Base-by-base conservation (phyloP, 177 flowering plant genomes). In the Telopea speciosissima region DNA sequence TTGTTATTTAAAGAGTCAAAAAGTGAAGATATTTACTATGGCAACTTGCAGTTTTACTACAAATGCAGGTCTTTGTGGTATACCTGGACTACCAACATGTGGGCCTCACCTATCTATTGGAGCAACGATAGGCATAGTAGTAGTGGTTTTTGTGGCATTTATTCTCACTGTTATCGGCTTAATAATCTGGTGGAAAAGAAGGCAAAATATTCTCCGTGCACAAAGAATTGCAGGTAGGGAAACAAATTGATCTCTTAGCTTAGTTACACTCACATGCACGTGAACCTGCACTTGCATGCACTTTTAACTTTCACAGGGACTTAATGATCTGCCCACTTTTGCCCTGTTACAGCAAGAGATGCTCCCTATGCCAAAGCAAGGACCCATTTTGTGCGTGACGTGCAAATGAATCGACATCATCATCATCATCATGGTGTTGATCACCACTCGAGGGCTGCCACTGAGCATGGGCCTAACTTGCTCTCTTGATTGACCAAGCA, bases 291-390 rank as follows among this genome's bases (percentile, higher is more conserved):
- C 61, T 19, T 65, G 28, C 42, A 65, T 36, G 49, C 16, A 9
- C 3, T 40, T 14, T 42, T 24, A 33, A 22, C 9, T 12, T 40
- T 24, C 23, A 44, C 31, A 24, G 69, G 28, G 54, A 21, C 24
- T 31, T 74, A 49, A 60, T 11, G 11, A 2, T 71, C 21, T 71
- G 68, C 58, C 23, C 68, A 24, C 24, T 28, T 67, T 1, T 16
- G 17, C 19, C 54, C 54, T 58, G 42, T 13, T 44, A 24, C 59
- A 77, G 22, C 91, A 67, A 88, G 98, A 79, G 95, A 87, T 22
- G 98, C 99, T 73, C 98, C 97, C 7, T 93, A 96, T 73, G 99
- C 99, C 44, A 96, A 96, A 76, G 88, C 92, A 45, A 86, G 97
- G 75, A 96, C 97, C 25, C 91, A 96, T 45, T 86, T 81, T 71